Evolutionary conservation across 31 red algal species (phyloP).

Genomic region (Endocladia muricata): DNA sequence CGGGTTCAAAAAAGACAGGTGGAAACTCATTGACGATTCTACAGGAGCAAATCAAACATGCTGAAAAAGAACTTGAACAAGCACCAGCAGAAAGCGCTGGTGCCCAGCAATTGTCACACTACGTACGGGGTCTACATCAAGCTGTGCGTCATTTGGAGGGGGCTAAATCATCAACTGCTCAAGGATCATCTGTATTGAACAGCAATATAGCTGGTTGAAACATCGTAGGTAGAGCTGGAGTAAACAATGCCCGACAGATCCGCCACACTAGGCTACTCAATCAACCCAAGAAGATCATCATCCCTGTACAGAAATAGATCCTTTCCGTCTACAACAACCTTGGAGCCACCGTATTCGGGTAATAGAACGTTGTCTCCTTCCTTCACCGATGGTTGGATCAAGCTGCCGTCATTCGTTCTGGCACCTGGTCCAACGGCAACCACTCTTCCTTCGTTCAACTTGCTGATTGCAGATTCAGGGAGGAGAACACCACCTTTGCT

Average conservation of each 20-base stretch:
- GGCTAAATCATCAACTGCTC: background rate
- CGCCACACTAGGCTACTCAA: slow-evolving; percentile 10
- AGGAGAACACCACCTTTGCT: slow-evolving; percentile 85
- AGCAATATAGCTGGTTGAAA: background rate
- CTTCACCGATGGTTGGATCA: slow-evolving; percentile 71
- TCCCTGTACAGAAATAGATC: slow-evolving; percentile 93
- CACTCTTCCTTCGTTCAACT: slow-evolving; percentile 87
- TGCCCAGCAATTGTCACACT: background rate
- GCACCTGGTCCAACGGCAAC: slow-evolving; percentile 90
- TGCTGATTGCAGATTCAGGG: slow-evolving; percentile 79
- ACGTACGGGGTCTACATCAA: slow-evolving; percentile 10
- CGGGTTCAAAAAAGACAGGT: background rate
- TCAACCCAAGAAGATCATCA: slow-evolving; percentile 84
- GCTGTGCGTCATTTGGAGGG: slow-evolving; percentile 12
- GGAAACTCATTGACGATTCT: slow-evolving; percentile 1
- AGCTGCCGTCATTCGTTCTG: slow-evolving; percentile 60
- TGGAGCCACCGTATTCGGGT: slow-evolving; percentile 91
- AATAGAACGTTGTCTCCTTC: slow-evolving; percentile 91
- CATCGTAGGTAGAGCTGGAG: background rate
- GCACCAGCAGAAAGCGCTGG: background rate
- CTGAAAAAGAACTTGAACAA: background rate
- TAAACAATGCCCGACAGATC: background rate
- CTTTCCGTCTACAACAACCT: slow-evolving; percentile 86
- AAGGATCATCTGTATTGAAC: background rate
- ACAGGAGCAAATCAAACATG: background rate